Evolutionary conservation across 2,329 filamentous ascomycete genomes (phyloP), one percentile per base, ranked within the genome.

Genomic region (Calonectria pseudoturangicola): DNA sequence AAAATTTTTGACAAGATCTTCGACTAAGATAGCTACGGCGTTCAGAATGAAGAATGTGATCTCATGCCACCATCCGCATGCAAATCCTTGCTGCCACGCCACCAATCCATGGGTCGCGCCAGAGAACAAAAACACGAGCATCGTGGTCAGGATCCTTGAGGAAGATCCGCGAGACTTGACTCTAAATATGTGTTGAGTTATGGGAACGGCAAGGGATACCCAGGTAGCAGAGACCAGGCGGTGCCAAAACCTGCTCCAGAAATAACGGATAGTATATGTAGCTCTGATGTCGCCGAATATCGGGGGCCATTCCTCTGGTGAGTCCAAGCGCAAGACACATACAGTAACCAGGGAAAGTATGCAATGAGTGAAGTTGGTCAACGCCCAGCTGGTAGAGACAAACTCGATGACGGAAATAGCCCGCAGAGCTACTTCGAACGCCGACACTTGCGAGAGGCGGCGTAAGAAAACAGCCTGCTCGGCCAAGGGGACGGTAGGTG

Each of bases 21-120:
- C 65, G 16, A 47, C 7, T 25, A 67, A 33, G 25, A 67, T 67
- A 21, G 65, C 48, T 47, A 47, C 2, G 15, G 65, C 21, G 36
- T 67, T 67, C 2, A 67, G 16, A 16, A 16, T 33, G 27, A 67
- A 67, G 50, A 67, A 67, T 58, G 25, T 25, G 10, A 45, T 45
- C 25, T 67, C 65, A 47, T 67, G 36, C 65, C 65, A 67, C 65
- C 50, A 67, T 36, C 50, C 65, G 47, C 65, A 67, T 16, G 43
- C 50, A 47, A 67, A 67, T 25, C 65, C 65, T 36, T 67, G 65
- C 50, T 47, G 50, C 65, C 65, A 67, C 36, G 65, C 65, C 21
- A 67, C 48, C 10, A 67, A 36, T 47, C 50, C 65, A 67, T 67
- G 65, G 16, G 65, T 67, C 36, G 65, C 65, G 2, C 65, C 65